A percentile compares a stretch with the other conserved stretches of the same genome.
Evolutionary conservation across 306 rosid genomes (phyloP).

Genomic region (Cucurbita ficifolia): DNA sequence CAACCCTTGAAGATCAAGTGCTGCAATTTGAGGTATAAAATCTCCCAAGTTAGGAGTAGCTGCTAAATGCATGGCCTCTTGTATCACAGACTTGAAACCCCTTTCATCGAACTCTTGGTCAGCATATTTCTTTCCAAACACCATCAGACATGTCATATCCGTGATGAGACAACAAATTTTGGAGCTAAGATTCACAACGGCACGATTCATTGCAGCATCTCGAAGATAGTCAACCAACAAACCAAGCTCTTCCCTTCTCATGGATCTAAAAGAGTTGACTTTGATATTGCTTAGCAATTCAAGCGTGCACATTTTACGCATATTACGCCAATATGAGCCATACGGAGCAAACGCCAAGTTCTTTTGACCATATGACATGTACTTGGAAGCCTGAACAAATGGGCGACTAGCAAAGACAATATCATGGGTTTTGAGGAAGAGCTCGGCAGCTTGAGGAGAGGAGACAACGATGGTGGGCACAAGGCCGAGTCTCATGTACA

Average conservation of each 20-base stretch:
- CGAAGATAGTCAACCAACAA: slow-evolving; percentile 16
- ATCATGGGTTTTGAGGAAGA: slow-evolving; percentile 53
- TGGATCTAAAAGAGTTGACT: slow-evolving; percentile 27
- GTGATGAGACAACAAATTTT: slow-evolving; percentile 18
- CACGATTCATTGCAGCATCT: slow-evolving; percentile 18
- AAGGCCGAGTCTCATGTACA: slow-evolving; percentile 40
- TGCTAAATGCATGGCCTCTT: slow-evolving; percentile 18
- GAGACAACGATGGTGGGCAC: slow-evolving; percentile 42
- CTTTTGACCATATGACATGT: slow-evolving; percentile 30
- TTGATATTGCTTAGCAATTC: slow-evolving; percentile 39
- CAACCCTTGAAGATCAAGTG: slow-evolving; percentile 48
- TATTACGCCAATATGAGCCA: slow-evolving; percentile 60
- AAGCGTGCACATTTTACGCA: slow-evolving; percentile 50
- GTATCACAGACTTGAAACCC: slow-evolving; percentile 36
- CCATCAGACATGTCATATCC: slow-evolving; percentile 35
- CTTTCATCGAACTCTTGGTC: slow-evolving; percentile 34
- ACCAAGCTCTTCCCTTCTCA: slow-evolving; percentile 44
- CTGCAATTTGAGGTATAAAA: slow-evolving; percentile 35
- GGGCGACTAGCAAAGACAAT: slow-evolving; percentile 50
- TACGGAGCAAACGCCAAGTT: slow-evolving; percentile 23
- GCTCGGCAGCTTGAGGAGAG: slow-evolving; percentile 56
- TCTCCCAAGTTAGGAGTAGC: slow-evolving; percentile 36
- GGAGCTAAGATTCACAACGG: slow-evolving; percentile 31
- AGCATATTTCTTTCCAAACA: slow-evolving; percentile 40
- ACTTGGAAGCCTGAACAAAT: slow-evolving; percentile 18